phyloP scores from a whole-genome alignment of 2,329 filamentous ascomycete genomes.

The Xylariaceae sp. region DNA sequence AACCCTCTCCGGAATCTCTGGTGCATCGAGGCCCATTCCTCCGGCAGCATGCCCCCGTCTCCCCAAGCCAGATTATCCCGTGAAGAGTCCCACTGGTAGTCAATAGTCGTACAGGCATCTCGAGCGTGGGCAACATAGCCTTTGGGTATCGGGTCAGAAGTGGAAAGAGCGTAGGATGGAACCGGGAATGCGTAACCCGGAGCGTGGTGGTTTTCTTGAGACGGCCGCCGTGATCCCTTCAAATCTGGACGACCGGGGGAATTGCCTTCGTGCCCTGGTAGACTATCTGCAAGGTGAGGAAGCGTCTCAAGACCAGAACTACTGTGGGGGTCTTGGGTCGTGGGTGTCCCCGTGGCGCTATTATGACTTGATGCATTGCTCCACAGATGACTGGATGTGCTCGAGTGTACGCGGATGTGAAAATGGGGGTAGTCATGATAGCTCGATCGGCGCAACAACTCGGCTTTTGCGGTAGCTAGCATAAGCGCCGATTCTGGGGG shows the following conservation, averaged over 20 bases:
- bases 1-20: constrained; percentile 83
- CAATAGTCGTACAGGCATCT: constrained; percentile 84
- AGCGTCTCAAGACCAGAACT: constrained; percentile 32
- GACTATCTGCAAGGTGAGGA: constrained; percentile 28
- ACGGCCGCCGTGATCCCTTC: constrained; percentile 10
- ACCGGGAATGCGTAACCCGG: constrained; percentile 74
- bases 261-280: constrained; percentile 27
- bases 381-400: constrained; percentile 49
- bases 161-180: constrained; percentile 83
- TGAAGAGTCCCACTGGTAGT: constrained; percentile 97
- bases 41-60: constrained; percentile 83
- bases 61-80: constrained; percentile 80
- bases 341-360: constrained; percentile 34
- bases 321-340: constrained; percentile 26
- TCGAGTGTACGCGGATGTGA: constrained; percentile 37
- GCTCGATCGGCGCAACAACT: constrained; percentile 79
- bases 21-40: constrained; percentile 98
- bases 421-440: constrained; percentile 58
- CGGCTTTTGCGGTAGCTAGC: constrained; percentile 87
- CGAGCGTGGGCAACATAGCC: constrained; percentile 91
- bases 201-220: constrained; percentile 22
- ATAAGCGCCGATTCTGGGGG: constrained; percentile 87
- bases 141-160: constrained; percentile 79
- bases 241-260: constrained; percentile 18
- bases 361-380: constrained; percentile 35